phyloP scores from a whole-genome alignment of 306 rosid genomes.

The Morella rubra region DNA sequence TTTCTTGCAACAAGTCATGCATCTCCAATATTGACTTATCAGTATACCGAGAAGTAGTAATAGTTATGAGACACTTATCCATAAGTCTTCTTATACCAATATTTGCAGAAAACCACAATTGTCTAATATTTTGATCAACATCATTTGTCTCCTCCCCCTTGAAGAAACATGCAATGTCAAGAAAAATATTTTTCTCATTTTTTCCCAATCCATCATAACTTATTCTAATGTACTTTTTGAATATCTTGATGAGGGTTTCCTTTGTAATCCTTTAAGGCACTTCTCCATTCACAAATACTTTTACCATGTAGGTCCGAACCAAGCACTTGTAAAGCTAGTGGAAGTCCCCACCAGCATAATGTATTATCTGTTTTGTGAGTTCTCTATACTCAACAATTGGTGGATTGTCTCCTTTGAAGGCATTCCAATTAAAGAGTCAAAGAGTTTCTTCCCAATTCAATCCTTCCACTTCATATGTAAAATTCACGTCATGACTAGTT shows the following conservation, averaged over 20 bases:
- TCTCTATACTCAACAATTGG: constrained; percentile 21
- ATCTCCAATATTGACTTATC: constrained; percentile 21
- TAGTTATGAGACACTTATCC: constrained; percentile 35
- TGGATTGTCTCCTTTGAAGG: constrained; percentile 33
- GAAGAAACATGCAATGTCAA: constrained; percentile 46
- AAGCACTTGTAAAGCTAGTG: constrained; percentile 39
- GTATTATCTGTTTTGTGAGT: constrained; percentile 31
- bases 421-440: constrained; percentile 34
- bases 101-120: constrained; percentile 29
- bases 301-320: constrained; percentile 32
- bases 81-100: constrained; percentile 33
- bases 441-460: constrained; percentile 25
- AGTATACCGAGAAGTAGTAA: constrained; percentile 1
- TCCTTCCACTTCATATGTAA: constrained; percentile 27
- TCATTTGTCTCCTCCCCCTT: constrained; percentile 22
- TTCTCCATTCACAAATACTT: constrained; percentile 31
- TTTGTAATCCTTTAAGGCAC: constrained; percentile 25
- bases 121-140: constrained; percentile 30
- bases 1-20: constrained; percentile 50
- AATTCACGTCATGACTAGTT: constrained; percentile 27
- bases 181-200: constrained; percentile 27
- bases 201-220: constrained; percentile 27
- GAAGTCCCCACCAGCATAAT: constrained; percentile 37
- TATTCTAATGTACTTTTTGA: constrained; percentile 28
- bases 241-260: constrained; percentile 32